Evolutionary conservation across 257 asterid genomes (phyloP).

Genomic region (Capsicum chinense): DNA sequence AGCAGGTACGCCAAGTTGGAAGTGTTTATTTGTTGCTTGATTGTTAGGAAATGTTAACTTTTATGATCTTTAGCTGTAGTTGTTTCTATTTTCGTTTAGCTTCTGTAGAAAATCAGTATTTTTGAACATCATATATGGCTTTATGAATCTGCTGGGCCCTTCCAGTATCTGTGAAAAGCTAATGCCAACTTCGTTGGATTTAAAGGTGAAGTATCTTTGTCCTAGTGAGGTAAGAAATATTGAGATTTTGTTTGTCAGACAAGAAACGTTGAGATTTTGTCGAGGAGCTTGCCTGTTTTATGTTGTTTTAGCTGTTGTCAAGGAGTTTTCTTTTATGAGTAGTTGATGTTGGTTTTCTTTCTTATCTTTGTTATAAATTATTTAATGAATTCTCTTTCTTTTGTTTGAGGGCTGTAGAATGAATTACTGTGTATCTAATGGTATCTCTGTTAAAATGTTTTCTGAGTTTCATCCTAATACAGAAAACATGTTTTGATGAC

Average conservation of each 20-base stretch:
- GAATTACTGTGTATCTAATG: neutral
- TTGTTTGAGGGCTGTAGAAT: neutral
- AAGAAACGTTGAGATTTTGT: neutral
- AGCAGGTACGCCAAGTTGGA: conserved; percentile 62
- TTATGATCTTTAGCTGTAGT: neutral
- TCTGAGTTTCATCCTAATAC: conserved; percentile 11
- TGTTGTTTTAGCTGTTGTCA: neutral
- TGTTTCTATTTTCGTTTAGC: neutral
- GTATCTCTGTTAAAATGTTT: neutral
- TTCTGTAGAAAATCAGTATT: neutral
- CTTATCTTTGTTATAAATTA: neutral
- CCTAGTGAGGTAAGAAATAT: neutral
- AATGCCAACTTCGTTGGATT: neutral
- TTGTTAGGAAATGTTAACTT: conserved; percentile 19
- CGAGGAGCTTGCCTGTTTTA: conserved; percentile 19
- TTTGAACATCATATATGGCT: neutral
- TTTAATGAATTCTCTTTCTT: neutral
- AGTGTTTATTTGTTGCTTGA: conserved; percentile 4
- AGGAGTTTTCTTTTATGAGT: neutral
- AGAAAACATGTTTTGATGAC: conserved; percentile 2
- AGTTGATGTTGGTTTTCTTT: conserved; percentile 17
- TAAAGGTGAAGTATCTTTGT: neutral
- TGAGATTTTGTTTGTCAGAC: neutral
- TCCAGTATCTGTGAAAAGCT: neutral
- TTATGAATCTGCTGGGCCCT: neutral